A percentile compares a stretch with the other conserved stretches of the same genome.
phyloP scores from a whole-genome alignment of 208 protist species.

The Leptomonas seymouri region DNA sequence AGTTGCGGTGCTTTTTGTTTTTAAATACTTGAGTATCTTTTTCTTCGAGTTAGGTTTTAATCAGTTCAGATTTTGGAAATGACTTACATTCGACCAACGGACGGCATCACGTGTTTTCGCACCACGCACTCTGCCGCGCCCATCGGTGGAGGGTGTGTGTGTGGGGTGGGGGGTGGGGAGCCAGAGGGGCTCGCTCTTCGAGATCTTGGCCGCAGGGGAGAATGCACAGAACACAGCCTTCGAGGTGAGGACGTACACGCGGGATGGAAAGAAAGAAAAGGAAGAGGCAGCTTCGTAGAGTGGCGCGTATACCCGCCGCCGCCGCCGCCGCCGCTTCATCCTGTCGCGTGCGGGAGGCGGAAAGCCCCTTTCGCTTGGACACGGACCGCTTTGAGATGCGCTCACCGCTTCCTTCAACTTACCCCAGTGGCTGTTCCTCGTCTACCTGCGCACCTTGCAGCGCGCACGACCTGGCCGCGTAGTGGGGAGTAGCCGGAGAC shows the following conservation, averaged over 20 bases:
- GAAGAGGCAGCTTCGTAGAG: too few species aligned
- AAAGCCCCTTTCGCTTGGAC: neutral
- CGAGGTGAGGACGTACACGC: too few species aligned
- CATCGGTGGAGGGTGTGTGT: too few species aligned
- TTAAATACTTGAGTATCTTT: neutral
- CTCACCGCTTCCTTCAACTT: neutral
- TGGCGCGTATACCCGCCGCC: too few species aligned
- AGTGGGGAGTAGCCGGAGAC: neutral
- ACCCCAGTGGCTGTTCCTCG: neutral
- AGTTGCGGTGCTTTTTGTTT: too few species aligned
- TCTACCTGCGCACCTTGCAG: neutral
- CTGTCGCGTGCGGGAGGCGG: neutral
- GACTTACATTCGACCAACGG: conserved; percentile 1
- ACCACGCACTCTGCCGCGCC: neutral
- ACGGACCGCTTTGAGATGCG: neutral
- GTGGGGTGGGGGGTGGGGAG: too few species aligned
- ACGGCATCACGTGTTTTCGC: neutral
- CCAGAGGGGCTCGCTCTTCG: too few species aligned
- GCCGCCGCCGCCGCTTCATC: too few species aligned
- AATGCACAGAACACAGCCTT: too few species aligned
- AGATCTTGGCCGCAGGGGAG: too few species aligned
- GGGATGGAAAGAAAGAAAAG: too few species aligned
- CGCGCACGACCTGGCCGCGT: conserved; percentile 1
- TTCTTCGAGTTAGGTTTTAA: conserved; percentile 8
- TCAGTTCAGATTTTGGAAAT: conserved; percentile 1